Base-by-base conservation (phyloP, 805 yeast genomes). In the Metschnikowia bowlesiae region DNA sequence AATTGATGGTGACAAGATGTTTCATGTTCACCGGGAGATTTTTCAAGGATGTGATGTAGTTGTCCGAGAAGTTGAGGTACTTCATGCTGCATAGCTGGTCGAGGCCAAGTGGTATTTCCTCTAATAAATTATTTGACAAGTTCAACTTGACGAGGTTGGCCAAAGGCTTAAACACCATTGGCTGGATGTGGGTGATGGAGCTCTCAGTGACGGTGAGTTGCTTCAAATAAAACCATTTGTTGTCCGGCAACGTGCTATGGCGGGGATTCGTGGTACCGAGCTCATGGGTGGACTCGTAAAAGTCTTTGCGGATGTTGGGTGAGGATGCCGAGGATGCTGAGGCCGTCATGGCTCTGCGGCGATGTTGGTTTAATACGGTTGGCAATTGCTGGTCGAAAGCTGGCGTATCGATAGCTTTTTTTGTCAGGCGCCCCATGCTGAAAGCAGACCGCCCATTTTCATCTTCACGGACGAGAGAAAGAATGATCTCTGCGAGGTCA, bases 401-500 rank as follows among this genome's bases (percentile, higher is more conserved):
- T 8, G 31, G 34, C 8, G 39, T 14, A 6, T 49, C 53, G 22
- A 49, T 51, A 44, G 47, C 35, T 40, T 58, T 62, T 48, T 57
- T 54, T 31, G 54, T 50, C 33, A 55, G 68, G 46, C 62, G 65
- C 45, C 61, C 59, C 34, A 57, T 52, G 44, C 50, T 61, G 57
- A 70, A 70, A 32, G 68, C 59, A 33, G 69, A 60, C 46, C 78
- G 58, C 7, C 77, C 77, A 31, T 60, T 59, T 48, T 73, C 78
- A 55, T 82, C 85, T 36, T 81, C 85, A 36, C 75, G 69, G 2
- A 82, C 83, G 47, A 83, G 67, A 44, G 76, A 71, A 39, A 75
- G 71, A 33, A 81, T 62, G 2, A 83, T 61, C 53, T 83, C 87
- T 7, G 71, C 71, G 7, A 83, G 76, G 57, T 78, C 82, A 38